Evolutionary conservation across 169 alveolate species (phyloP).

Genomic region (Plasmodium coatneyi): DNA sequence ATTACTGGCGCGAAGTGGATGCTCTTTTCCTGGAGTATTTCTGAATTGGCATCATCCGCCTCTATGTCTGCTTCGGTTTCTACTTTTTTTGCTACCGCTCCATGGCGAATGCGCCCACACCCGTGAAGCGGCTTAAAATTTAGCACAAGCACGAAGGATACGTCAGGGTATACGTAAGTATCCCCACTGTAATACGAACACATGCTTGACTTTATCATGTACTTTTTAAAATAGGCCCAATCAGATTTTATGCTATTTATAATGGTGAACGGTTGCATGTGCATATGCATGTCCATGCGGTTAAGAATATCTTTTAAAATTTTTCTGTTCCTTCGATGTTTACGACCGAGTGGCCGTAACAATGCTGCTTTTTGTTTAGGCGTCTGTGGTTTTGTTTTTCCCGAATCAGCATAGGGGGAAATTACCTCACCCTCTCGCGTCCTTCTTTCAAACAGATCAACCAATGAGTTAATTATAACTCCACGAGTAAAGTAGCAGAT

Average conservation of each 20-base stretch:
- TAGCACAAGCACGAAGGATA: slow-evolving; percentile 16
- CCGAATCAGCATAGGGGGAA: neutral
- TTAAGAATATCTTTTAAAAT: slow-evolving; percentile 15
- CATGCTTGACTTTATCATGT: slow-evolving; percentile 13
- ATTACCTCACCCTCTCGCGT: neutral
- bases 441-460: slow-evolving; percentile 32
- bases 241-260: slow-evolving; percentile 28
- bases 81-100: neutral
- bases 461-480: slow-evolving; percentile 20
- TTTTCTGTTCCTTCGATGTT: slow-evolving; percentile 9
- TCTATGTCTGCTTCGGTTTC: too few species aligned
- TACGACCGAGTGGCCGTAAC: neutral
- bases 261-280: slow-evolving; percentile 41
- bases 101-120: neutral
- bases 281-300: slow-evolving; percentile 27
- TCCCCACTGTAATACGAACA: slow-evolving; percentile 32
- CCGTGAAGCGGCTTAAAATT: slow-evolving; percentile 3
- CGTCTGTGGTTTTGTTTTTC: neutral
- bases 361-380: neutral
- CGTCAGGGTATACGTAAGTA: slow-evolving; percentile 23
- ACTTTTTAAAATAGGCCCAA: slow-evolving; percentile 46
- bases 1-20: slow-evolving; percentile 9
- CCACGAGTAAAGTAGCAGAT: slow-evolving; percentile 35
- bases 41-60: neutral
- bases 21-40: neutral